A percentile compares a stretch with the other conserved stretches of the same genome.
These are phyloP conservation scores for Nannochloris sp. DNA, from an alignment of 139 green algal genomes.

Conservation along the genomic window DNA sequence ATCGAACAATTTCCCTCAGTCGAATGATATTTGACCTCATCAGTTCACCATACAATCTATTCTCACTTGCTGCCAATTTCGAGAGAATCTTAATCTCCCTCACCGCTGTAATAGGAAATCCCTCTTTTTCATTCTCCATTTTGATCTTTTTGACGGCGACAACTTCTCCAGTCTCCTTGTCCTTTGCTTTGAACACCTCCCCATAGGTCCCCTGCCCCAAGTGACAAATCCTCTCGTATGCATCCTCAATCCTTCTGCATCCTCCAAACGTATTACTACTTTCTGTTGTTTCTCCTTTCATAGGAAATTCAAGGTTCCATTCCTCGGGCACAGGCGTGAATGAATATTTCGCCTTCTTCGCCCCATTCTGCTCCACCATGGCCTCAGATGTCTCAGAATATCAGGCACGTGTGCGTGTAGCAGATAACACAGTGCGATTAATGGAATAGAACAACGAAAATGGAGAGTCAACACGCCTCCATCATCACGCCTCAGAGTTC, in stretches of 20 bases:
- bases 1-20: conserved; percentile 94
- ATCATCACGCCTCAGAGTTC: no score
- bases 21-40: conserved; percentile 90
- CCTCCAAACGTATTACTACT: conserved; percentile 36
- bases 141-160: conserved; percentile 96
- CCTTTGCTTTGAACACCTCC: conserved; percentile 44
- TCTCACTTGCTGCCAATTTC: conserved; percentile 14
- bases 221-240: conserved; percentile 50
- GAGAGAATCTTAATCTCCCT: conserved; percentile 97
- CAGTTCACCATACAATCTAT: conserved; percentile 23
- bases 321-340: conserved; percentile 12
- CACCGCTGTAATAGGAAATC: conserved; percentile 98
- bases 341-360: no score
- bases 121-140: conserved; percentile 99
- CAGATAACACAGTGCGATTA: no score
- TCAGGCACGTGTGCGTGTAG: no score
- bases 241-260: conserved; percentile 51
- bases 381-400: no score
- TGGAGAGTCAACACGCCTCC: no score
- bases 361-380: no score
- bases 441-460: no score
- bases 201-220: conserved; percentile 85
- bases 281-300: conserved; percentile 19
- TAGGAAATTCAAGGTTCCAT: conserved; percentile 51
- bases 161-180: conserved; percentile 36